Conservation (phyloP, 768 basidiomycete species). For the Termitomyces sp. region DNA sequence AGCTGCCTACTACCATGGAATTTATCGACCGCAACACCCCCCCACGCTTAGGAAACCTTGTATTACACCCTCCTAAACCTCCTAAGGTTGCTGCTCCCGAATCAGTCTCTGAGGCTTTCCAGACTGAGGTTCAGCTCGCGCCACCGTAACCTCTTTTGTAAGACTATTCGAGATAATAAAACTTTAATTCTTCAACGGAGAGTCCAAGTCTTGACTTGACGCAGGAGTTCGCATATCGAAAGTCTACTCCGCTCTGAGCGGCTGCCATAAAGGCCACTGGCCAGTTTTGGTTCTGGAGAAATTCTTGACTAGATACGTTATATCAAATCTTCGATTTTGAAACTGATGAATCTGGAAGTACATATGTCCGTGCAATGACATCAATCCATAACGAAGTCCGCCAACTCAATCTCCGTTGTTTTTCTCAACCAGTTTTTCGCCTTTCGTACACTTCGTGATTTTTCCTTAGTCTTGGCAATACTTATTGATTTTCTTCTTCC, state of each 20-base stretch:
- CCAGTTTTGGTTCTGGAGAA: neutral
- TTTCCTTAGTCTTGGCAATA: too few relatives aligned
- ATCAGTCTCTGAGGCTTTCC: conserved; percentile 9
- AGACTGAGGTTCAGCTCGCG: conserved; percentile 5
- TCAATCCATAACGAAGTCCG: too few relatives aligned
- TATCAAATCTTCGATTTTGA: too few relatives aligned
- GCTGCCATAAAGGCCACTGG: too few relatives aligned
- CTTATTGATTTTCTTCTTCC: too few relatives aligned
- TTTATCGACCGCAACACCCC: conserved; percentile 71
- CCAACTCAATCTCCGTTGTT: too few relatives aligned
- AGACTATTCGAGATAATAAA: neutral
- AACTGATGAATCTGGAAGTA: too few relatives aligned
- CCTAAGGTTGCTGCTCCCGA: conserved; percentile 19
- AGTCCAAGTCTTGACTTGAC: neutral
- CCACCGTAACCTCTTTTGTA: neutral
- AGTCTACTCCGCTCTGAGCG: neutral
- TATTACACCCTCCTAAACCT: conserved; percentile 47
- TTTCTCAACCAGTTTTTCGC: too few relatives aligned
- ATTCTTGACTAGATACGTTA: neutral
- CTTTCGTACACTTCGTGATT: too few relatives aligned
- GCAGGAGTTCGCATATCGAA: neutral
- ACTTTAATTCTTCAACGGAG: neutral
- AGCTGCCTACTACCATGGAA: conserved; percentile 86
- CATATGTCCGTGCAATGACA: too few relatives aligned
- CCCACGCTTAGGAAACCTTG: conserved; percentile 70